phyloP scores from a whole-genome alignment of 805 yeast species.

The Saccharomycopsis schoenii region DNA sequence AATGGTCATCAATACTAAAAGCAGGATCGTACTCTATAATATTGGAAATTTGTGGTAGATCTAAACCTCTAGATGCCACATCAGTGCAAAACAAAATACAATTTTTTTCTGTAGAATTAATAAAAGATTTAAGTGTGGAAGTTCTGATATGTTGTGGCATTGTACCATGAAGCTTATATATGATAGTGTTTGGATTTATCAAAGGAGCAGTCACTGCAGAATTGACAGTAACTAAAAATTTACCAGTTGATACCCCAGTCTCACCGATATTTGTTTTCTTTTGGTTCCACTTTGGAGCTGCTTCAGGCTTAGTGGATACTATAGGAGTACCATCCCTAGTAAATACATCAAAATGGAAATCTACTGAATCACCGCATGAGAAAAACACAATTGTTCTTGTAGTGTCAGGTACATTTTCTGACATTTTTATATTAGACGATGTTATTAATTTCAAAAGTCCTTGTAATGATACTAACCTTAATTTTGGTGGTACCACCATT shows the following conservation, averaged over 20 bases:
- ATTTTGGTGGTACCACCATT: slow-evolving; percentile 84
- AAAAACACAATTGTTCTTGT: slow-evolving; percentile 67
- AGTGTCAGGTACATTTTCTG: slow-evolving; percentile 3
- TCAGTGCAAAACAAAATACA: slow-evolving; percentile 86
- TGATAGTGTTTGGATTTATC: slow-evolving; percentile 36
- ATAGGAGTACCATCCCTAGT: slow-evolving; percentile 44
- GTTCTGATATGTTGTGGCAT: slow-evolving; percentile 77
- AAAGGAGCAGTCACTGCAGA: slow-evolving; percentile 39
- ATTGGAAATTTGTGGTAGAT: slow-evolving; percentile 73
- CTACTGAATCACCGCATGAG: slow-evolving; percentile 94
- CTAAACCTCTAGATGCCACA: slow-evolving; percentile 96
- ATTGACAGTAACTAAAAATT: background rate
- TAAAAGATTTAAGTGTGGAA: slow-evolving; percentile 57
- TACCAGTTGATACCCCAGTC: background rate
- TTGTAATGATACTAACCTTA: slow-evolving; percentile 73
- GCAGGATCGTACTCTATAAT: slow-evolving; percentile 96
- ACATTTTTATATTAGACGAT: slow-evolving; percentile 20
- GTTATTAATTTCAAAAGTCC: slow-evolving; percentile 49
- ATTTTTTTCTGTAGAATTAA: slow-evolving; percentile 34
- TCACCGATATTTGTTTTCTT: slow-evolving; percentile 21
- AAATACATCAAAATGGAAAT: slow-evolving; percentile 76
- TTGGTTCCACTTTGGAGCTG: slow-evolving; percentile 26
- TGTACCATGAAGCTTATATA: slow-evolving; percentile 82
- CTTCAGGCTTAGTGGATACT: slow-evolving; percentile 11
- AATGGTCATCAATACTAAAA: slow-evolving; percentile 84